These are phyloP conservation scores for Platismatia glauca DNA, from an alignment of 495 filamentous ascomycete genomes.

Conservation along the genomic window DNA sequence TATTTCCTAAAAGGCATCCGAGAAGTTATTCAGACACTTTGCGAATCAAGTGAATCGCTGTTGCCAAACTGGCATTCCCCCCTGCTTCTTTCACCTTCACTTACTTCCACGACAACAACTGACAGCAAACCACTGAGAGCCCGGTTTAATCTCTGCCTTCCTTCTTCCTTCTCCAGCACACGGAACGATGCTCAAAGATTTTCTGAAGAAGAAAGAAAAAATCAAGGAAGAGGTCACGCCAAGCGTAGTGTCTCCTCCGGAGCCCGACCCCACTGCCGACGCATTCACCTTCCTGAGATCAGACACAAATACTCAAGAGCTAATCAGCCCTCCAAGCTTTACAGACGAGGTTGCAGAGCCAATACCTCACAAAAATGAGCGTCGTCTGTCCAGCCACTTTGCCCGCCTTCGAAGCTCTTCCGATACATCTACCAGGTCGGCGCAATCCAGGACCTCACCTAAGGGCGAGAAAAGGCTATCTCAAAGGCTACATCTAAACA, in stretches of 20 bases:
- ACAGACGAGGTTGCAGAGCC: constrained; percentile 30
- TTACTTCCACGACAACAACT: neutral
- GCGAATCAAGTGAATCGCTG: constrained; percentile 10
- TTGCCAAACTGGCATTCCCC: neutral
- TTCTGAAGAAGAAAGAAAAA: constrained; percentile 66
- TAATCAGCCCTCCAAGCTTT: constrained; percentile 56
- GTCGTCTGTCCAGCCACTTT: constrained; percentile 21
- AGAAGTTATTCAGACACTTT: constrained; percentile 15
- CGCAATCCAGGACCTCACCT: constrained; percentile 31
- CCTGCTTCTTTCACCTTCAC: neutral
- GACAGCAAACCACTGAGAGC: neutral
- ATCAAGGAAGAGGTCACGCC: constrained; percentile 31
- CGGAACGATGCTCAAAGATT: constrained; percentile 63
- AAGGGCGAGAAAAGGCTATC: constrained; percentile 48
- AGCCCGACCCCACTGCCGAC: constrained; percentile 36
- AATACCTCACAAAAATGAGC: constrained; percentile 21
- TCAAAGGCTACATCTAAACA: constrained; percentile 56
- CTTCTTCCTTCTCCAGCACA: neutral
- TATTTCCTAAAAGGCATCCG: neutral
- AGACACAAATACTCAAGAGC: constrained; percentile 71
- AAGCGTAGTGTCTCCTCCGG: constrained; percentile 24
- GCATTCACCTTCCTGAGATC: constrained; percentile 78
- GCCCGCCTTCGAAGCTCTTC: constrained; percentile 39
- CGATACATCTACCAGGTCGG: constrained; percentile 43
- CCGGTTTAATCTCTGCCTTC: neutral